Evolutionary conservation across 805 yeast species (phyloP).

Genomic region (Starmerella bombicola): DNA sequence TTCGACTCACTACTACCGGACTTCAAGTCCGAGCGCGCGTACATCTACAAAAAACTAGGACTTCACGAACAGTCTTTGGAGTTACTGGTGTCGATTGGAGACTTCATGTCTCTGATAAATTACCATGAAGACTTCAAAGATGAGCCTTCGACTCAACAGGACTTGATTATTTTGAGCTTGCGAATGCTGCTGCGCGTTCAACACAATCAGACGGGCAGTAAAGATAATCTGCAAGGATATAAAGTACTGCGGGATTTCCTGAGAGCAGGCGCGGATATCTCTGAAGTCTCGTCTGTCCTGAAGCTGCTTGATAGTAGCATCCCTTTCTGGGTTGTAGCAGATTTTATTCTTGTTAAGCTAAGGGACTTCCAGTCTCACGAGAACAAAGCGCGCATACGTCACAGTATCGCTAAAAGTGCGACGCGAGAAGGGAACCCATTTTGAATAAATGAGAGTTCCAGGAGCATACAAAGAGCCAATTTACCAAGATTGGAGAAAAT

Average conservation of each 20-base stretch:
- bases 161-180: conserved; percentile 7
- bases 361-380: background rate
- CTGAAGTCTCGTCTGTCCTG: conserved; percentile 5
- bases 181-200: conserved; percentile 3
- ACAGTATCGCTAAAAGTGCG: conserved; percentile 6
- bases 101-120: conserved; percentile 28
- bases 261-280: background rate
- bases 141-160: background rate
- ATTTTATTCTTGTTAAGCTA: conserved; percentile 2
- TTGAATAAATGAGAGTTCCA: background rate
- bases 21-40: conserved; percentile 27
- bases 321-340: conserved; percentile 9
- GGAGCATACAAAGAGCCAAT: background rate
- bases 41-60: conserved; percentile 27
- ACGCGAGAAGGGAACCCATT: background rate
- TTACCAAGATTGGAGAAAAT: background rate
- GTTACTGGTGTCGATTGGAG: conserved; percentile 26
- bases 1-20: conserved; percentile 23
- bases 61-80: conserved; percentile 28
- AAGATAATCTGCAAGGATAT: too few species aligned
- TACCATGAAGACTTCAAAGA: conserved; percentile 14
- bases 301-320: background rate
- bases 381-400: background rate
- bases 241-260: conserved; percentile 10
- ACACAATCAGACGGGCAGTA: too few species aligned